Evolutionary conservation across 805 yeast species (phyloP).

Genomic region (Maudiozyma saulgeensis): DNA sequence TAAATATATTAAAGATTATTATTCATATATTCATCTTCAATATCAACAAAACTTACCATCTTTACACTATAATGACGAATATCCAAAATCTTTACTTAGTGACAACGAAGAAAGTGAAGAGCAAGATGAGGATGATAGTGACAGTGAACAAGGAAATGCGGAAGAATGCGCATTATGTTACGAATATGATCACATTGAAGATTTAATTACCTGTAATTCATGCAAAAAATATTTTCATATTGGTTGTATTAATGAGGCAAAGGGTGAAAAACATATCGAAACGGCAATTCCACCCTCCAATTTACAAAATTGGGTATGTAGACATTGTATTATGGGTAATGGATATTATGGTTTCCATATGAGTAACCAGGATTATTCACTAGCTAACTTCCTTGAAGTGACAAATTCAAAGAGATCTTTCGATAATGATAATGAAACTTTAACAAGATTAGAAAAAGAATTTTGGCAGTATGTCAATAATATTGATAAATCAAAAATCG

Average conservation of each 20-base stretch:
- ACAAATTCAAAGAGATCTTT: not conserved
- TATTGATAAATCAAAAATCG: slow-evolving; percentile 32
- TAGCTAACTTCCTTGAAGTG: not conserved
- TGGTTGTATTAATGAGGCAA: slow-evolving; percentile 2
- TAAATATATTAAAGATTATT: slow-evolving; percentile 25
- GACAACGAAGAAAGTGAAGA: slow-evolving; percentile 10
- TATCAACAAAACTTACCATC: slow-evolving; percentile 4
- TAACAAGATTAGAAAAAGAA: slow-evolving; percentile 45
- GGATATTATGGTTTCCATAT: slow-evolving; percentile 87
- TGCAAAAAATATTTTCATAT: slow-evolving; percentile 62
- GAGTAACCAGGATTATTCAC: slow-evolving; percentile 42
- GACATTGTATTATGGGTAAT: slow-evolving; percentile 73
- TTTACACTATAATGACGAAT: slow-evolving; percentile 11
- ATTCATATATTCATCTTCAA: slow-evolving; percentile 24
- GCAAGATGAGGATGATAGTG: slow-evolving; percentile 15
- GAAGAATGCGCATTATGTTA: slow-evolving; percentile 42
- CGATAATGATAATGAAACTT: not conserved
- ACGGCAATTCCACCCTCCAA: not conserved
- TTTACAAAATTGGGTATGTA: slow-evolving; percentile 61
- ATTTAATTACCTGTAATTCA: slow-evolving; percentile 57
- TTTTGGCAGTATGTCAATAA: slow-evolving; percentile 55
- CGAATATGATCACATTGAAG: slow-evolving; percentile 34
- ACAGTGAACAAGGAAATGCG: slow-evolving; percentile 28
- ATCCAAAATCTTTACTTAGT: slow-evolving; percentile 28
- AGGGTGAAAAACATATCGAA: not conserved